Base-by-base conservation (phyloP, 371 early-diverging fungal species). In the Zychaea mexicana region DNA sequence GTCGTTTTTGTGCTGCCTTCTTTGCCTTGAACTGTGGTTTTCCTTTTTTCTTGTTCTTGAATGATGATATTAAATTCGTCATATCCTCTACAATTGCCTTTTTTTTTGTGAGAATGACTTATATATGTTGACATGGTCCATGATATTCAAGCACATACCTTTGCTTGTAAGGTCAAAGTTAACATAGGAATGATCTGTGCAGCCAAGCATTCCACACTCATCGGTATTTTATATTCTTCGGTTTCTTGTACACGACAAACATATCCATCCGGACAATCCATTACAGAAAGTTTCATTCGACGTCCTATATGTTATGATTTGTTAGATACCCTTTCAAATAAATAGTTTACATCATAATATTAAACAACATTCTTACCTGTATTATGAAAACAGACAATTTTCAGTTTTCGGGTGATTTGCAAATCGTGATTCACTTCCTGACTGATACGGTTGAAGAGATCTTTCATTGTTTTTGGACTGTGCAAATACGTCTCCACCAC, bases 261-360 rank as follows among this genome's bases (percentile, higher is more conserved):
- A 52, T 60, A 60, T 26, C 61, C 61, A 4, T 22, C 49, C 17
- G 52, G 61, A 19, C 52, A 49, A 31, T 60, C 61, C 21, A 60
- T 21, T 6, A 60, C 33, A 8, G 26, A 33, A 17, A 60, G 19
- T 22, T 49, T 47, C 52, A 60, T 60, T 21, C 24, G 49, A n/a
- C 47, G 17, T 7, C 52, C 61, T 49, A 28, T 58, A 28, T 0
- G 49, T 24, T 49, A 24, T 3, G 49, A 24, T 22, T 24, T 42
- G 42, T 42, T 42, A 42, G n/a, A 42, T 12, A 12, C 5, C 42
- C 42, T 49, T 49, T 6, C 26, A 49, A 49, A 49, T 49, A 24
- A 22, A 19, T 49, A 22, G 5, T 49, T 49, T 49, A 49, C 3
- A 49, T 22, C 24, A 22, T 10, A 22, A 49, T 24, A 49, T 22